A percentile compares a stretch with the other conserved stretches of the same genome.
Conservation (phyloP, 2,329 filamentous ascomycete genomes). For the Aspergillus brasiliensis region DNA sequence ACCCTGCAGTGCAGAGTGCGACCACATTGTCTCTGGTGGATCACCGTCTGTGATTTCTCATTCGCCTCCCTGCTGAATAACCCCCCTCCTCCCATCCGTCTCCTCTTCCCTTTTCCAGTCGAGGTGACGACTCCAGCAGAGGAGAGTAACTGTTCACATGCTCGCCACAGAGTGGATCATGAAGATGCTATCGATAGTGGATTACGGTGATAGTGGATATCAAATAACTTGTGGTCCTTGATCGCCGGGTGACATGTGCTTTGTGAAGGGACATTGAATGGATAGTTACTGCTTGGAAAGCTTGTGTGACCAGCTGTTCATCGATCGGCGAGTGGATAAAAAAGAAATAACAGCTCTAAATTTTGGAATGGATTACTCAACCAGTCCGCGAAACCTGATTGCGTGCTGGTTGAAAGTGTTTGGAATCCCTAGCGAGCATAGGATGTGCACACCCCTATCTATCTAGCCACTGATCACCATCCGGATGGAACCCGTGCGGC, state of each 20-base stretch:
- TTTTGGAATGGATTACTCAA: not conserved
- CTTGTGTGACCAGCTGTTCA: not conserved
- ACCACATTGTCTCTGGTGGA: not conserved
- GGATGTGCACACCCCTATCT: too few species aligned
- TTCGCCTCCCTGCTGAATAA: conserved; percentile 1
- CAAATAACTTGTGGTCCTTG: not conserved
- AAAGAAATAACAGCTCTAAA: not conserved
- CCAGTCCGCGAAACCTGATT: not conserved
- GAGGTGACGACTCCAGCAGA: not conserved
- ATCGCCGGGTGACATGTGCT: not conserved
- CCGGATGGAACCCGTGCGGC: not conserved
- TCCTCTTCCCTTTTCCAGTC: too few species aligned
- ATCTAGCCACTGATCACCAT: not conserved
- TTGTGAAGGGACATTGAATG: not conserved
- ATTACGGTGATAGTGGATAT: not conserved
- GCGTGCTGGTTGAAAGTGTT: not conserved
- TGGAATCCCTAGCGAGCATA: too few species aligned
- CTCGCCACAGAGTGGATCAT: not conserved
- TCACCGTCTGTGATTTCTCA: not conserved
- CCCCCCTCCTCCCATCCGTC: not conserved
- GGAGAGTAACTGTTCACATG: not conserved
- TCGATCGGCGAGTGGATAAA: not conserved
- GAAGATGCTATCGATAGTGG: not conserved
- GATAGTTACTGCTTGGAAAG: not conserved
- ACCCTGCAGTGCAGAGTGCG: not conserved